Evolutionary conservation across 1,284 basidiomycete species (phyloP).

Genomic region (Apiotrichum sp.): DNA sequence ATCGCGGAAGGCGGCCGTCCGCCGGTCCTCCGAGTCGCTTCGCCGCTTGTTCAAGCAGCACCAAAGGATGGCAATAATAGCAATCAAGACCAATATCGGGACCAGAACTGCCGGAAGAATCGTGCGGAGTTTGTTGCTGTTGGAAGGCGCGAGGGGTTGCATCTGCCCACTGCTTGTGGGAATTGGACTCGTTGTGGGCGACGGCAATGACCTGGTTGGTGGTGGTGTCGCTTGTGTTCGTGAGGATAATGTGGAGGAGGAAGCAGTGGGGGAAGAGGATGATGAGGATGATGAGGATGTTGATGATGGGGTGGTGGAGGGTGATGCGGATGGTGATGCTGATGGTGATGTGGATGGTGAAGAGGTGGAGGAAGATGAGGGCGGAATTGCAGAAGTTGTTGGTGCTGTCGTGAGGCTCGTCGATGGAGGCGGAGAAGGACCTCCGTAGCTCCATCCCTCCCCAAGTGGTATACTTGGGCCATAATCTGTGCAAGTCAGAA

Average conservation of each 20-base stretch:
- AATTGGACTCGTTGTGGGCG: not conserved
- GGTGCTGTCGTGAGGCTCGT: not conserved
- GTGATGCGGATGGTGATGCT: not conserved
- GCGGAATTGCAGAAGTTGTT: not conserved
- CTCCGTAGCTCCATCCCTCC: constrained; percentile 23
- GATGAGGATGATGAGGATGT: not conserved
- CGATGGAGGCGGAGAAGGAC: not conserved
- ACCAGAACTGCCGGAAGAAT: constrained; percentile 3
- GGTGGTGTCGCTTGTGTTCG: not conserved
- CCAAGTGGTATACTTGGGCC: constrained; percentile 26
- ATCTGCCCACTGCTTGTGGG: not conserved
- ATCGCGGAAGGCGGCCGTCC: not conserved
- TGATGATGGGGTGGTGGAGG: not conserved
- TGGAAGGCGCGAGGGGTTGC: not conserved
- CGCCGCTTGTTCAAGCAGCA: not conserved
- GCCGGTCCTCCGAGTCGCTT: not conserved
- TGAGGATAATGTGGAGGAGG: not conserved
- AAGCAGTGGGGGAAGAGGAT: not conserved
- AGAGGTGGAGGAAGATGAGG: not conserved
- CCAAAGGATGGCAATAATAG: not conserved
- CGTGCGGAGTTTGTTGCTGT: not conserved
- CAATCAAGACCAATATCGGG: not conserved
- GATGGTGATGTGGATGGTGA: not conserved
- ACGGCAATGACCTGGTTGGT: not conserved
- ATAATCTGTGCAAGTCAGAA: constrained; percentile 14